Base-by-base conservation (phyloP, 2,329 filamentous ascomycete species). In the Trichoderma sp. region DNA sequence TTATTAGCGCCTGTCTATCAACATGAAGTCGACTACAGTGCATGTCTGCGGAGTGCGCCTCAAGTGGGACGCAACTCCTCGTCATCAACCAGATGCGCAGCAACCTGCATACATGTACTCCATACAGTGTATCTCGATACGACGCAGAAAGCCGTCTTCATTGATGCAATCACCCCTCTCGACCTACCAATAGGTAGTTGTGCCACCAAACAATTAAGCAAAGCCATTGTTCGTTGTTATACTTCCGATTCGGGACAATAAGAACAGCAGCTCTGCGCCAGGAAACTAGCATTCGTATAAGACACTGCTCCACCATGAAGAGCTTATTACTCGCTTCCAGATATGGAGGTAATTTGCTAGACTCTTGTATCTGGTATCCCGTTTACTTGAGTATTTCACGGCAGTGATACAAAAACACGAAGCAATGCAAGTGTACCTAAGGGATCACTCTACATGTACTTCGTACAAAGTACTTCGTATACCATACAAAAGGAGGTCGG, bases 91-190 rank as follows among this genome's bases (percentile, higher is more conserved):
- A 43, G 19, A 55, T 35, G 16, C 19, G 19, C 11, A 53, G 21
- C 40, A 11, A 10, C n/a, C 43, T 33, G 10, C 31, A 8, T 8
- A 33, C 31, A 8, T 8, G 31, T 40, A 21, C 40, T 49, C 56
- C 43, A 35, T 68, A 68, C 59, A 58, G 53, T 63, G 59, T 53
- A 53, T 52, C 52, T 13, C 21, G 47, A 43, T 43, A 68, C 33
- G 24, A 35, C 21, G 27, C 19, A n/a, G 21, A 21, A 33, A 40
- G 29, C 35, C 29, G 40, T 33, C 7, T 14, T 11, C 63, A n/a
- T 35, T 53, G 47, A 60, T 68, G 65, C 57, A 61, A 31, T 24
- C 57, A 61, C 29, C 56, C 57, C 47, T 47, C 33, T 53, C 11
- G 16, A 31, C 31, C 33, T 24, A 43, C 31, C 43, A 35, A 3